Evolutionary conservation across 2,329 filamentous ascomycete species (phyloP), one percentile per base, ranked within the genome.

Genomic region (Cytospora schulzeri): DNA sequence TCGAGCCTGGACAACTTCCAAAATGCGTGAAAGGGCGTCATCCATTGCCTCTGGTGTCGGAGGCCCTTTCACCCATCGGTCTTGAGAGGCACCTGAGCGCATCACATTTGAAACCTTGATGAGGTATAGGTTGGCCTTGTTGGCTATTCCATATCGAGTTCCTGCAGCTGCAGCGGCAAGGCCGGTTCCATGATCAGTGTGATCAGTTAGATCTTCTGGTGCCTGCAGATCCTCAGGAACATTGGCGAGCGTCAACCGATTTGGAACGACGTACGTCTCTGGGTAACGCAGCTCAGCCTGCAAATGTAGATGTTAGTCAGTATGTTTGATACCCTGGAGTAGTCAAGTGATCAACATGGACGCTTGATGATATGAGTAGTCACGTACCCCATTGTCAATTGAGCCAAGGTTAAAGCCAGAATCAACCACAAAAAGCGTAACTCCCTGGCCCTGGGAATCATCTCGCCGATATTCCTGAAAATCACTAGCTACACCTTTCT

Each of bases 91-190:
- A n/a, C n/a, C n/a, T n/a, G 11, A 9, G 48, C 31, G 45, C 24
- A 24, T 26, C 4, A 15, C 15, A 4, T 60, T 60, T 12, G 2
- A 15, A 1, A 26, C 9, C 17, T 60, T 60, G 29, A 60, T 29
- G 29, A 60, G 57, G 51, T 60, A 60, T 14, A 60, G 15, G 5
- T 38, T 14, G 8, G 57, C 33, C 14, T 8, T 52, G 9, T 26
- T 45, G 9, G 57, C 57, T 24, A 60, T 45, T 28, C 57, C 51
- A 12, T 35, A 52, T 2, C 29, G 50, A 15, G 19, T 4, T 4
- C 57, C 57, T 17, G 45, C 48, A 52, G 57, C 57, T 33, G 51
- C 29, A 35, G 45, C 50, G 17, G 45, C 57, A 45, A 60, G 52
- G 12, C n/a, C 48, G 9, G 57, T 60, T n/a, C 57, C 57, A 8